These are phyloP conservation scores for Persicaria tinctoria DNA, from an alignment of 148 eudicot species.

Conservation along the genomic window DNA sequence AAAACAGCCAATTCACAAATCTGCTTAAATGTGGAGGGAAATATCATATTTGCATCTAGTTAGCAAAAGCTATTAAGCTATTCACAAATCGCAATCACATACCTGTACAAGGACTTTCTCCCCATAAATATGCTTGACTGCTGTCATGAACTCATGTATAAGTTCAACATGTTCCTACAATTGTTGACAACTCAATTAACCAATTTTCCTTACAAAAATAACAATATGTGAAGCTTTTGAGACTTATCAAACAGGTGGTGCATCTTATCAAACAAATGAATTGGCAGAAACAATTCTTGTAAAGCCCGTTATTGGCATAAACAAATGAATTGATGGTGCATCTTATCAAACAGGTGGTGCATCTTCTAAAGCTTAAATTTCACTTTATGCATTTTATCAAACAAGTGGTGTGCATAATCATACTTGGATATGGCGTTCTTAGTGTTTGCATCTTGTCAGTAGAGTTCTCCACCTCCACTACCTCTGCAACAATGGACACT, in stretches of 20 bases:
- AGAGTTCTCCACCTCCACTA: constrained; percentile 93
- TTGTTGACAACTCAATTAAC: neutral
- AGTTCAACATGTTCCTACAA: constrained; percentile 87
- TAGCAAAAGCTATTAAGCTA: neutral
- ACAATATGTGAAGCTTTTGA: neutral
- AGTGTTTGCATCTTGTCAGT: constrained; percentile 61
- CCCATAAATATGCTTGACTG: constrained; percentile 88
- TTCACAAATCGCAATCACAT: constrained; percentile 8
- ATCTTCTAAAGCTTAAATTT: too few species aligned
- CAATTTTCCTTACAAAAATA: neutral
- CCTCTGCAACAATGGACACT: constrained; percentile 79
- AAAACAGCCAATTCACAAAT: too few species aligned
- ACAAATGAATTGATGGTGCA: too few species aligned
- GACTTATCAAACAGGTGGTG: too few species aligned
- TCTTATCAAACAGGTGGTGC: too few species aligned
- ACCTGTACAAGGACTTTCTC: constrained; percentile 97
- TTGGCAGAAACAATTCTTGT: too few species aligned
- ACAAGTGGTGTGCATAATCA: too few species aligned
- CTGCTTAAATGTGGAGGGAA: neutral
- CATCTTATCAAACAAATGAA: too few species aligned
- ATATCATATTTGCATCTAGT: neutral
- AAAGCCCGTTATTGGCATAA: too few species aligned
- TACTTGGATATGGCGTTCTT: constrained; percentile 52
- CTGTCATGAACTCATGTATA: constrained; percentile 79
- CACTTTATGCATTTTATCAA: too few species aligned